These are phyloP conservation scores for Penicillium cinerascens DNA, from an alignment of 495 filamentous ascomycete genomes.

Conservation along the genomic window DNA sequence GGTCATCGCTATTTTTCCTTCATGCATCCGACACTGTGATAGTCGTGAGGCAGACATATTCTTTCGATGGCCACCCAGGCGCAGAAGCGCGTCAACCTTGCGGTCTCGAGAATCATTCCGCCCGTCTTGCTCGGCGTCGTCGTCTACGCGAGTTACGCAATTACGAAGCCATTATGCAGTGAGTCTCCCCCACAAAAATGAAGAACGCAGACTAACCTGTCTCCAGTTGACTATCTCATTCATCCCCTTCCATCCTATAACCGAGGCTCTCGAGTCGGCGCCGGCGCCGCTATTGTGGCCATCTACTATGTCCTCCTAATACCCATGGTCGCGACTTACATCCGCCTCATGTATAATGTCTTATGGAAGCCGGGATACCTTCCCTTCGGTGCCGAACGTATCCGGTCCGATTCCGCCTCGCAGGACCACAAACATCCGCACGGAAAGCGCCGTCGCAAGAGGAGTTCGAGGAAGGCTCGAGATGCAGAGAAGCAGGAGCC, in stretches of 20 bases:
- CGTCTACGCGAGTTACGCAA: slow-evolving; percentile 59
- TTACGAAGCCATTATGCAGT: slow-evolving; percentile 59
- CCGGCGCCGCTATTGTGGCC: slow-evolving; percentile 65
- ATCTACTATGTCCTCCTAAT: slow-evolving; percentile 69
- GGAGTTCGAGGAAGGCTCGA: slow-evolving; percentile 8
- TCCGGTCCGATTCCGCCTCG: slow-evolving; percentile 13
- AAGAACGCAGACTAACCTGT: not conserved
- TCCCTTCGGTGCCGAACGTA: slow-evolving; percentile 47
- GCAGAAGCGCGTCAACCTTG: slow-evolving; percentile 48
- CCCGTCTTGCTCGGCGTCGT: slow-evolving; percentile 54
- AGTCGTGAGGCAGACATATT: slow-evolving; percentile 8
- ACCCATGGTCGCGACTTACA: slow-evolving; percentile 61
- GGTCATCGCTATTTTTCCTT: not conserved
- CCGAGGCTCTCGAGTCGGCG: slow-evolving; percentile 41
- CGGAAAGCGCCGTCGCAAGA: slow-evolving; percentile 18
- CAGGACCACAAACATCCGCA: slow-evolving; percentile 12
- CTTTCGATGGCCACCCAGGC: slow-evolving; percentile 26
- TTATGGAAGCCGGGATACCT: slow-evolving; percentile 66
- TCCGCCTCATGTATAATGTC: slow-evolving; percentile 63
- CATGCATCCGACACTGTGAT: slow-evolving; percentile 2
- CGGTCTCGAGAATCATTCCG: slow-evolving; percentile 56
- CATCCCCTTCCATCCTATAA: slow-evolving; percentile 42
- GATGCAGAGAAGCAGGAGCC: slow-evolving; percentile 23
- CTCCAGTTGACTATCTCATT: slow-evolving; percentile 62
- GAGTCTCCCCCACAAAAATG: slow-evolving; percentile 14